phyloP scores from a whole-genome alignment of 148 eudicot species.

The Vaccinium darrowii region DNA sequence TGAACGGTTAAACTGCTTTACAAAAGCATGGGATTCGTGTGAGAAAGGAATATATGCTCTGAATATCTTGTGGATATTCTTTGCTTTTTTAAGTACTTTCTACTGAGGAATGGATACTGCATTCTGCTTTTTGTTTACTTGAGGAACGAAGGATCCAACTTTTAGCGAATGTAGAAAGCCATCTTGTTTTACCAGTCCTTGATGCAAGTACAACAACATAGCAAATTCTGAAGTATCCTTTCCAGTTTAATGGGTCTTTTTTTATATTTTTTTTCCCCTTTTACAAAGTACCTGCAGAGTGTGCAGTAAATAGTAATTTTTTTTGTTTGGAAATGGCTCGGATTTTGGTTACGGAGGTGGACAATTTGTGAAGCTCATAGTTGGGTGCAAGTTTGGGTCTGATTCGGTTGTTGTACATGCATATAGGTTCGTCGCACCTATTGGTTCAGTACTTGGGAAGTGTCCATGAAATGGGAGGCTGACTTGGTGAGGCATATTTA shows the following conservation, averaged over 20 bases:
- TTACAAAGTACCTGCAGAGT: not conserved
- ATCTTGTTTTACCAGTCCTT: not conserved
- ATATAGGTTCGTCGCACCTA: not conserved
- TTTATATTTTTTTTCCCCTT: not conserved
- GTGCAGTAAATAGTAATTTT: not conserved
- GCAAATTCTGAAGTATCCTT: not conserved
- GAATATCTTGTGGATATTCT: not conserved
- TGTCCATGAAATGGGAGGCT: not conserved
- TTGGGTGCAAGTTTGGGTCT: not conserved
- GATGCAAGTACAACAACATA: not conserved
- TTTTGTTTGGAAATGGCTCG: not conserved
- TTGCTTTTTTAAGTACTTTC: not conserved
- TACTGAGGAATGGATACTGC: not conserved
- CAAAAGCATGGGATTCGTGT: not conserved
- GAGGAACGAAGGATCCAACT: not conserved
- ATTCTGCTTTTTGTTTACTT: not conserved
- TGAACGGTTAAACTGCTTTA: not conserved
- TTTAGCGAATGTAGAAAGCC: not conserved
- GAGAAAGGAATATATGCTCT: not conserved
- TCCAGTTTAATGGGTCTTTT: not conserved
- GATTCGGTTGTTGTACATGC: not conserved
- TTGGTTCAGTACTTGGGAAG: not conserved
- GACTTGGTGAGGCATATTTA: not conserved
- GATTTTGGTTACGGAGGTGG: not conserved
- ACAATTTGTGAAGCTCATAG: not conserved